phyloP scores from a whole-genome alignment of 768 basidiomycete species.

The Lentinus tigrinus region DNA sequence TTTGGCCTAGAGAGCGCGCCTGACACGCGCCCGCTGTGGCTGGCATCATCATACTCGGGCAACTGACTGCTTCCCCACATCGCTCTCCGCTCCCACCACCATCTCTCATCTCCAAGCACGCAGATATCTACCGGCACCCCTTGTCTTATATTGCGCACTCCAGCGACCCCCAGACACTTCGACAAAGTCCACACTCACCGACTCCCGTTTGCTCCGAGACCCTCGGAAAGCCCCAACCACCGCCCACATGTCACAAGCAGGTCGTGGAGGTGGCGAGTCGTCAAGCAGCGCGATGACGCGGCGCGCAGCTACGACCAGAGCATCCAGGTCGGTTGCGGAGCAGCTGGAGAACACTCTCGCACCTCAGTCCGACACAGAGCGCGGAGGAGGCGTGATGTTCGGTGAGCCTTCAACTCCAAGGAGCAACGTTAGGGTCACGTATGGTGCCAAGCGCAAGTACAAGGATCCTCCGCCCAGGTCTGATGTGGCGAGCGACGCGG shows the following conservation, averaged over 20 bases:
- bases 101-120: neutral
- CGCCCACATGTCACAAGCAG: neutral
- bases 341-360: conserved; percentile 24
- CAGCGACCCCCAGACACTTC: neutral
- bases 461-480: conserved; percentile 7
- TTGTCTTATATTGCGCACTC: neutral
- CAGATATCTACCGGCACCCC: neutral
- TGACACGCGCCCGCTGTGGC: conserved; percentile 6
- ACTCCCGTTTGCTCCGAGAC: neutral
- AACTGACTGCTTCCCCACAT: neutral
- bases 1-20: conserved; percentile 6
- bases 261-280: neutral
- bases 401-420: conserved; percentile 21
- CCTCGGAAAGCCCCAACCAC: neutral
- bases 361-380: conserved; percentile 15
- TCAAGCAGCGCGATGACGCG: conserved; percentile 2
- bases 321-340: conserved; percentile 22
- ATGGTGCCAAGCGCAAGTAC: conserved; percentile 16
- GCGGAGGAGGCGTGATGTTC: conserved; percentile 9
- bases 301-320: conserved; percentile 23
- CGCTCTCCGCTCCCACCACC: neutral
- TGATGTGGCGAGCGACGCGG: neutral
- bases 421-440: conserved; percentile 17
- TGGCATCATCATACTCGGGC: neutral
- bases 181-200: neutral